Evolutionary conservation across 2,329 filamentous ascomycete species (phyloP).

Genomic region (Cytospora mali): DNA sequence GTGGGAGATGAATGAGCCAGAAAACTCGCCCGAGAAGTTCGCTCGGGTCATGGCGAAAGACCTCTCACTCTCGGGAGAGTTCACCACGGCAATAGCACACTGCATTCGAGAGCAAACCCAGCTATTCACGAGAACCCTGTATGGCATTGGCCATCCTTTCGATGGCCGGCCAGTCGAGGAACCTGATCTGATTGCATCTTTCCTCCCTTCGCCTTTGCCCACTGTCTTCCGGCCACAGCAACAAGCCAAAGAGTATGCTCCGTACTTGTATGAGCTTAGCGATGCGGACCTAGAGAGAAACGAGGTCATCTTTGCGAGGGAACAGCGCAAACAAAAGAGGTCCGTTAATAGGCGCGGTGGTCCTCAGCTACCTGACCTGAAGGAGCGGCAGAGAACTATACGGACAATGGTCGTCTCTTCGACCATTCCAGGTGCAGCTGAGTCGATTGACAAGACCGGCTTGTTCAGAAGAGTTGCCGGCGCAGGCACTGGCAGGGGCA

Average conservation of each 20-base stretch:
- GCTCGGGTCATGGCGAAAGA: conserved; percentile 87
- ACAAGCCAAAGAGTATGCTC: conserved; percentile 90
- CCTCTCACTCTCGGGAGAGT: conserved; percentile 89
- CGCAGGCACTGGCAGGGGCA: conserved; percentile 55
- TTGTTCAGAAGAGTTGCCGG: conserved; percentile 79
- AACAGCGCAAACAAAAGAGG: conserved; percentile 91
- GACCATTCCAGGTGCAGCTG: conserved; percentile 84
- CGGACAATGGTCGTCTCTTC: conserved; percentile 90
- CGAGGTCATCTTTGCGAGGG: conserved; percentile 88
- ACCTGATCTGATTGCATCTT: conserved; percentile 80
- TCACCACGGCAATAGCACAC: conserved; percentile 95
- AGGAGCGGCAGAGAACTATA: conserved; percentile 90
- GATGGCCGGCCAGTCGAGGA: conserved; percentile 93
- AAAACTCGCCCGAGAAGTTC: conserved; percentile 94
- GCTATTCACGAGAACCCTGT: conserved; percentile 89
- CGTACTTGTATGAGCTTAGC: conserved; percentile 91
- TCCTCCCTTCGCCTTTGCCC: conserved; percentile 81
- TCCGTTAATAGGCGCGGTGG: conserved; percentile 93
- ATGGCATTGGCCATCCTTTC: conserved; percentile 91
- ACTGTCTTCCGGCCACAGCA: conserved; percentile 88
- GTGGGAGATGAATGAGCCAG: conserved; percentile 96
- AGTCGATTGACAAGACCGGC: conserved; percentile 78
- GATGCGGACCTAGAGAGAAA: conserved; percentile 88
- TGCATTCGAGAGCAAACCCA: conserved; percentile 96
- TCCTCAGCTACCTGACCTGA: conserved; percentile 91